Conservation (phyloP, 805 yeast genomes). For the Candida dajiaensis region DNA sequence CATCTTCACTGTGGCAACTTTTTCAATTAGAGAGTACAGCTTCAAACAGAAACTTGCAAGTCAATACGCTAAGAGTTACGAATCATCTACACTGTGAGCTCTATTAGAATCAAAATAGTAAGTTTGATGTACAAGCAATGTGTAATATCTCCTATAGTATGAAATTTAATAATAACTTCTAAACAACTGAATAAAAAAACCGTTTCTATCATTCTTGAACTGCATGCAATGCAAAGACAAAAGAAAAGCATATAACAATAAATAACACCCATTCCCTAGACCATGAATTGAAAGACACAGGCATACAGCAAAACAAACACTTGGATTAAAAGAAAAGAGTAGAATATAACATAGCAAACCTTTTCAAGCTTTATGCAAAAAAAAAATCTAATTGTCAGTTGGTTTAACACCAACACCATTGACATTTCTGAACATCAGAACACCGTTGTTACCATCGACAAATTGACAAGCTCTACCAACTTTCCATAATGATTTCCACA, state of each 20-base stretch:
- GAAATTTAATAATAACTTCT: no score
- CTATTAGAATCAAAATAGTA: no score
- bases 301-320: background rate
- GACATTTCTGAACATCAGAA: slow-evolving; percentile 59
- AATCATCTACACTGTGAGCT: no score
- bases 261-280: background rate
- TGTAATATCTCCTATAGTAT: no score
- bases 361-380: background rate
- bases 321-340: no score
- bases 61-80: no score
- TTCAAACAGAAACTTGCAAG: no score
- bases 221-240: background rate
- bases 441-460: slow-evolving; percentile 64
- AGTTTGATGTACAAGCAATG: background rate
- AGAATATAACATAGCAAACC: background rate
- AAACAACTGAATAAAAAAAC: background rate
- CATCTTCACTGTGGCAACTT: no score
- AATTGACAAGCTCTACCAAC: slow-evolving; percentile 60
- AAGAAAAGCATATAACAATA: background rate
- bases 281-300: background rate
- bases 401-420: slow-evolving; percentile 39
- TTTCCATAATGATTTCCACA: slow-evolving; percentile 56
- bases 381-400: background rate
- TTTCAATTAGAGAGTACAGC: no score
- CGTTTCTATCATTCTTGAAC: background rate